A percentile compares a stretch with the other conserved stretches of the same genome.
These are phyloP conservation scores for Misopates orontium DNA, from an alignment of 257 asterid species.

Conservation along the genomic window DNA sequence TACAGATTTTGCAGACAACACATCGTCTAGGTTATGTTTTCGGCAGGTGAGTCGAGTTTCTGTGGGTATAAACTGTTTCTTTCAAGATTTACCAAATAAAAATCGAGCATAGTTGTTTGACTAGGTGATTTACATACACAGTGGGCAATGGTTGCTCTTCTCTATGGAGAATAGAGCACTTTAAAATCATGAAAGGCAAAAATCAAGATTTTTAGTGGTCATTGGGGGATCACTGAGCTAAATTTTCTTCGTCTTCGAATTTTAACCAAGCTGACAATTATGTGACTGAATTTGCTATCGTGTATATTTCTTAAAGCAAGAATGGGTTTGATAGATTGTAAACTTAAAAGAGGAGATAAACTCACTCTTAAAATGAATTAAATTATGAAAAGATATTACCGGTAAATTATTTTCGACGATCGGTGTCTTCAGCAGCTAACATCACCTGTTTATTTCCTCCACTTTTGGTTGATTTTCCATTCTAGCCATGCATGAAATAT, in stretches of 20 bases:
- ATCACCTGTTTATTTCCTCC: neutral
- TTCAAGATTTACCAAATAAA: neutral
- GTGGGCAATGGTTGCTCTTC: neutral
- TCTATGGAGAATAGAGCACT: neutral
- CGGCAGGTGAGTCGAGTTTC: constrained; percentile 62
- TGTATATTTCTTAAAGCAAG: neutral
- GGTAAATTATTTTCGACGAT: too few relatives aligned
- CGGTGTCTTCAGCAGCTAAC: too few relatives aligned
- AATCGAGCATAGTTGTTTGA: neutral
- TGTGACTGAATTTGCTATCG: neutral
- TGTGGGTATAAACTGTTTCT: neutral
- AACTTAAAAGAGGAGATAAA: neutral
- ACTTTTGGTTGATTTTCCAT: neutral
- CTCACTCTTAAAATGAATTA: neutral
- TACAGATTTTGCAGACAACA: constrained; percentile 90
- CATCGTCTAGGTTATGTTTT: constrained; percentile 74
- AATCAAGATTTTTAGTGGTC: neutral
- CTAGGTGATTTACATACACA: neutral
- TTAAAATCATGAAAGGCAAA: neutral
- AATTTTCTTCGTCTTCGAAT: neutral
- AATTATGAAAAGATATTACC: neutral
- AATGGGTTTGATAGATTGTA: neutral
- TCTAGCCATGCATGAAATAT: neutral
- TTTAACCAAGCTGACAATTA: neutral
- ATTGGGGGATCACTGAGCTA: neutral